Evolutionary conservation across 495 filamentous ascomycete genomes (phyloP).

Genomic region (Aspergillus heteromorphus): DNA sequence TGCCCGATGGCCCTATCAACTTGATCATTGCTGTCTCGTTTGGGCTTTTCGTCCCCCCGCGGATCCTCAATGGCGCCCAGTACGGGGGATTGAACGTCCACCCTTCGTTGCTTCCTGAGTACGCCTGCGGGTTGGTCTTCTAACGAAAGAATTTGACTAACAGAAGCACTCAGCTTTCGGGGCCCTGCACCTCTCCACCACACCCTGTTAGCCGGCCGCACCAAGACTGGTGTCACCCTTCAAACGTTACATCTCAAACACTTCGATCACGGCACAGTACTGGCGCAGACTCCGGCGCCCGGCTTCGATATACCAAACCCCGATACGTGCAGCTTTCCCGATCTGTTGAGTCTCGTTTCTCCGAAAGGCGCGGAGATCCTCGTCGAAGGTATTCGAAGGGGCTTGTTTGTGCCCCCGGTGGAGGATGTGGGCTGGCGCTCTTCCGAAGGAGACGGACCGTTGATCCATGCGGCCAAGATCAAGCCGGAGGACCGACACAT

Average conservation of each 20-base stretch:
- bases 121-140: slow-evolving; percentile 17
- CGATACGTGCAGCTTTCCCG: slow-evolving; percentile 35
- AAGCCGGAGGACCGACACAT: slow-evolving; percentile 48
- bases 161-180: slow-evolving; percentile 51
- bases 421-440: slow-evolving; percentile 33
- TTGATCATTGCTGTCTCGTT: slow-evolving; percentile 95
- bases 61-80: slow-evolving; percentile 59
- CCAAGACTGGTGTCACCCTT: slow-evolving; percentile 65
- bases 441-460: slow-evolving; percentile 8
- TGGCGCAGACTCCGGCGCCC: slow-evolving; percentile 59
- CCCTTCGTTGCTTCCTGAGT: slow-evolving; percentile 89
- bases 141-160: not conserved
- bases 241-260: slow-evolving; percentile 71
- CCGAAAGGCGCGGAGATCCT: slow-evolving; percentile 56
- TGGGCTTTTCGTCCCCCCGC: slow-evolving; percentile 77
- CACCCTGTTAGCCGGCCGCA: slow-evolving; percentile 56
- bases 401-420: slow-evolving; percentile 62
- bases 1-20: slow-evolving; percentile 55
- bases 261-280: slow-evolving; percentile 74
- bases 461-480: slow-evolving; percentile 49
- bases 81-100: slow-evolving; percentile 94
- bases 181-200: slow-evolving; percentile 76
- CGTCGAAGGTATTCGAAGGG: slow-evolving; percentile 49
- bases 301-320: slow-evolving; percentile 46
- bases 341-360: slow-evolving; percentile 36